phyloP scores from a whole-genome alignment of 176 grass and related monocot genomes.

The Guadua angustifolia region DNA sequence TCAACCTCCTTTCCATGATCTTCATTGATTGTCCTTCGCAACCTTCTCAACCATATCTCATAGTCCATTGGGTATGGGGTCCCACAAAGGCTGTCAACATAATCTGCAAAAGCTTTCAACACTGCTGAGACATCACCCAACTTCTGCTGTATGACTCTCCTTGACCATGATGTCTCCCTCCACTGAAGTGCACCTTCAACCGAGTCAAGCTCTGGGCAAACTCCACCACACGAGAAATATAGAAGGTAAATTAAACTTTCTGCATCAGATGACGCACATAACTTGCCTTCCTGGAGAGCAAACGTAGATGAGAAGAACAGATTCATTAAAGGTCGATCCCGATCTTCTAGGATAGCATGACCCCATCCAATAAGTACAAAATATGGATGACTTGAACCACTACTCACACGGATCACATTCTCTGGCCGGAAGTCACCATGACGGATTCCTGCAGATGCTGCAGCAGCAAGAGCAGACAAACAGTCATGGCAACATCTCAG shows the following conservation, averaged over 20 bases:
- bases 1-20: conserved; percentile 91
- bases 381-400: conserved; percentile 57
- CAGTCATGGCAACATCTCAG: conserved; percentile 97
- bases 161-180: conserved; percentile 92
- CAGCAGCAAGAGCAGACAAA: conserved; percentile 77
- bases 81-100: conserved; percentile 93
- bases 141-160: conserved; percentile 94
- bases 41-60: conserved; percentile 92
- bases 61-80: conserved; percentile 94
- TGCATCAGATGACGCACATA: conserved; percentile 84
- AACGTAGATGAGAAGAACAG: conserved; percentile 91
- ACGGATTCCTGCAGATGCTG: conserved; percentile 75
- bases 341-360: conserved; percentile 90
- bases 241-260: conserved; percentile 94
- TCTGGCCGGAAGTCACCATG: conserved; percentile 86
- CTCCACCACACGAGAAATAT: conserved; percentile 89
- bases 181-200: conserved; percentile 91
- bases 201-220: conserved; percentile 80
- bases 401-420: conserved; percentile 81
- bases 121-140: conserved; percentile 84
- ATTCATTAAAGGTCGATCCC: conserved; percentile 82
- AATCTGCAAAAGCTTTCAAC: conserved; percentile 97
- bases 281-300: conserved; percentile 91
- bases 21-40: conserved; percentile 80
- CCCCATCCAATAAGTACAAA: conserved; percentile 96